A percentile compares a stretch with the other conserved stretches of the same genome.
Evolutionary conservation across 441 rosid species (phyloP).

Genomic region (Sinapis alba): DNA sequence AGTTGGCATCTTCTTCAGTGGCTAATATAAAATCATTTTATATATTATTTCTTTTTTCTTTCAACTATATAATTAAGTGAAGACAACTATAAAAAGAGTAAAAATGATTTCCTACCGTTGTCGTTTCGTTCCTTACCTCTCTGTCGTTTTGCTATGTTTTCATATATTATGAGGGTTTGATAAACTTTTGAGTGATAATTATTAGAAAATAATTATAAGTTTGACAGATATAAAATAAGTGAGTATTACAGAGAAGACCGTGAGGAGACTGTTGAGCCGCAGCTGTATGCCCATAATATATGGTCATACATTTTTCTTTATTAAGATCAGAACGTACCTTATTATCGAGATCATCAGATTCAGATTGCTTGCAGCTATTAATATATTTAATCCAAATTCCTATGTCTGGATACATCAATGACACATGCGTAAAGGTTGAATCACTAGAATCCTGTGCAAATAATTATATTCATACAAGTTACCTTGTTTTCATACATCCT

Average conservation of each 20-base stretch:
- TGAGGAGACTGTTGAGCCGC: slow-evolving; percentile 33
- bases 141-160: neutral
- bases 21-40: neutral
- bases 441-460: slow-evolving; percentile 8
- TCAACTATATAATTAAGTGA: neutral
- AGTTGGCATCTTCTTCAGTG: slow-evolving; percentile 8
- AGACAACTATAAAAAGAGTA: neutral
- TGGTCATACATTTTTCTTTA: neutral
- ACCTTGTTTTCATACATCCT: neutral
- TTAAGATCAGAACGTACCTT: neutral
- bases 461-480: neutral
- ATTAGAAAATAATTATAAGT: slow-evolving; percentile 1
- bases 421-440: slow-evolving; percentile 26
- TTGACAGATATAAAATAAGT: neutral
- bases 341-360: slow-evolving; percentile 3
- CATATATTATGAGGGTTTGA: neutral
- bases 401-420: slow-evolving; percentile 9
- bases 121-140: neutral
- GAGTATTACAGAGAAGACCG: slow-evolving; percentile 29
- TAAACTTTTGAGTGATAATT: neutral
- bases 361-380: neutral
- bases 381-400: slow-evolving; percentile 11
- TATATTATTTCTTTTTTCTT: neutral
- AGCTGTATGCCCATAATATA: slow-evolving; percentile 31
- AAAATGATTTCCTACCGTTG: neutral